A percentile compares a stretch with the other conserved stretches of the same genome.
phyloP scores from a whole-genome alignment of 108 stramenopile species.

The Bacterosira constricta region DNA sequence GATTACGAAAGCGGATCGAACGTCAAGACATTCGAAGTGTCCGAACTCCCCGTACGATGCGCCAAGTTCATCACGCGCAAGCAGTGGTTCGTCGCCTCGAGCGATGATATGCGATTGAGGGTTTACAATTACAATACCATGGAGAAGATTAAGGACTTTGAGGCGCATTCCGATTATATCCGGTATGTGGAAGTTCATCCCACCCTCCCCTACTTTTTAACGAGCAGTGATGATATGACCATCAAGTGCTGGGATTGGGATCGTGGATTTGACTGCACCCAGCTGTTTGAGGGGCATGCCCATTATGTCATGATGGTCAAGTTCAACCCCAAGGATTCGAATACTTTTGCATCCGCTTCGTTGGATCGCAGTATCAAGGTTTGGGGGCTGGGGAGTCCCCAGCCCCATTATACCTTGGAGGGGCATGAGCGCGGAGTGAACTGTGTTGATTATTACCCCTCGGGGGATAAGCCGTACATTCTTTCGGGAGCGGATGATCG shows the following conservation, averaged over 20 bases:
- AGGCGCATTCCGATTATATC: constrained; percentile 99
- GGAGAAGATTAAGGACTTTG: constrained; percentile 98
- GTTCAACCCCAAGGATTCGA: constrained; percentile 99
- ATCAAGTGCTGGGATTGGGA: constrained; percentile 99
- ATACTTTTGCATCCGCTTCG: constrained; percentile 97
- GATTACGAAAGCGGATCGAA: constrained; percentile 88
- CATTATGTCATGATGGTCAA: constrained; percentile 99
- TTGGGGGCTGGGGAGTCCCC: constrained; percentile 91
- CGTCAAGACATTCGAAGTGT: constrained; percentile 95
- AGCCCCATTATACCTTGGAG: constrained; percentile 97
- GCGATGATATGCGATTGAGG: constrained; percentile 93
- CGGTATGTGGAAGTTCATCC: constrained; percentile 98
- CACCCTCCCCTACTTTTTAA: constrained; percentile 90
- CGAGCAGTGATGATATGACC: constrained; percentile 95
- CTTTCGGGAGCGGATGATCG: constrained; percentile 97
- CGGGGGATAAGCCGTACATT: constrained; percentile 99
- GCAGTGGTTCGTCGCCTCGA: constrained; percentile 94
- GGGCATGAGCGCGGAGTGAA: constrained; percentile 99
- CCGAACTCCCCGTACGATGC: constrained; percentile 95
- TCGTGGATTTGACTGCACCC: constrained; percentile 92
- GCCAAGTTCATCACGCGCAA: constrained; percentile 97
- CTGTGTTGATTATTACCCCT: constrained; percentile 98
- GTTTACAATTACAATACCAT: constrained; percentile 99
- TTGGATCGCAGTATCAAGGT: constrained; percentile 98
- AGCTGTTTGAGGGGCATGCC: constrained; percentile 96